Percentiles rank a stretch among this genome's conserved stretches.
Conservation (phyloP, 1,139 yeast species). For the Sugiyamaella grinbergsii region DNA sequence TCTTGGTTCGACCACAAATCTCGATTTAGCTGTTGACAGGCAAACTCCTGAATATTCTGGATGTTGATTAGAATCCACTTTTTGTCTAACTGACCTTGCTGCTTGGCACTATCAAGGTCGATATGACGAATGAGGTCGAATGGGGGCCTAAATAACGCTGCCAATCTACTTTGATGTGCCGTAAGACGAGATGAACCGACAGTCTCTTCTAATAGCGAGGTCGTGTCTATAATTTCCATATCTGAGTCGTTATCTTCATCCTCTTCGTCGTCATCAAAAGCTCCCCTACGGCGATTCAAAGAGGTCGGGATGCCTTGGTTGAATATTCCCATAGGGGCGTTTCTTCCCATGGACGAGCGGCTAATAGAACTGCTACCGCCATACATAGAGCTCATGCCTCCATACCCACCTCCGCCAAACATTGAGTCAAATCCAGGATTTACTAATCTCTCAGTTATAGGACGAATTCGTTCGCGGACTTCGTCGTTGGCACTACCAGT, state of each 20-base stretch:
- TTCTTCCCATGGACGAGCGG: background rate
- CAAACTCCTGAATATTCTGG: constrained; percentile 81
- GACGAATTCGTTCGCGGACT: constrained; percentile 78
- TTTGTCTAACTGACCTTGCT: constrained; percentile 58
- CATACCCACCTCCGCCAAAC: constrained; percentile 14
- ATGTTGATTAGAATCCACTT: constrained; percentile 89
- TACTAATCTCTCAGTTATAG: constrained; percentile 78
- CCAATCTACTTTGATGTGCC: constrained; percentile 70
- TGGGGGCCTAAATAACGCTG: constrained; percentile 86
- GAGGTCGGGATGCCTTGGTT: constrained; percentile 46
- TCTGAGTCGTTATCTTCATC: constrained; percentile 31
- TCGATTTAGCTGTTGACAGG: constrained; percentile 85
- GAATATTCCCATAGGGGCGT: constrained; percentile 44
- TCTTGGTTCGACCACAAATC: constrained; percentile 86
- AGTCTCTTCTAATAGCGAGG: constrained; percentile 29
- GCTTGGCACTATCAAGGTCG: constrained; percentile 71
- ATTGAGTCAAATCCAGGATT: constrained; percentile 43
- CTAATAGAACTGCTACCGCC: constrained; percentile 16
- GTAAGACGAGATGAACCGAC: constrained; percentile 45
- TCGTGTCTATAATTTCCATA: constrained; percentile 31
- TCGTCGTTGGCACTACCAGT: constrained; percentile 51
- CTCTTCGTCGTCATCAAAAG: constrained; percentile 54
- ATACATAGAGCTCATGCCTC: constrained; percentile 13
- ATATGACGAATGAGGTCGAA: constrained; percentile 77
- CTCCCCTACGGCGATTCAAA: constrained; percentile 6